Percentiles rank a stretch among this genome's conserved stretches.
phyloP scores from a whole-genome alignment of 2,329 filamentous ascomycete genomes.

The Neonectria hederae region DNA sequence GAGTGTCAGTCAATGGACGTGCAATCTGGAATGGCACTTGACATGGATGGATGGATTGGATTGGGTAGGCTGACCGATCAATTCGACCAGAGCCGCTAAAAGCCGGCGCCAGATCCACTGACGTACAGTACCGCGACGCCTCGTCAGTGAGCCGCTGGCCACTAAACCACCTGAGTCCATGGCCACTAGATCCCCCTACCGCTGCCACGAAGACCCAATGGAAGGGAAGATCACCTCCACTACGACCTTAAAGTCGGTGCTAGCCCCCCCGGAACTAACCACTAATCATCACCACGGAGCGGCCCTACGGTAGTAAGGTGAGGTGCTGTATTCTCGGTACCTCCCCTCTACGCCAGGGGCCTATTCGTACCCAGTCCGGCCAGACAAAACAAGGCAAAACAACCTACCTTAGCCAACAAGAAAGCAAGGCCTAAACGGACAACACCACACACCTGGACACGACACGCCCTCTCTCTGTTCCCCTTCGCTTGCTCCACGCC shows the following conservation, averaged over 20 bases:
- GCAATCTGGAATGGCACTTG: background rate
- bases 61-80: background rate
- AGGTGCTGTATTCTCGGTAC: background rate
- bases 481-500: constrained; percentile 13
- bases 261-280: too few species aligned
- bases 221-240: background rate
- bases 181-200: too few species aligned
- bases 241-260: too few species aligned
- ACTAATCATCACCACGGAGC: background rate
- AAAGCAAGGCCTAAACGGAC: background rate
- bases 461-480: background rate
- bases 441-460: background rate
- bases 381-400: background rate
- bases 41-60: background rate
- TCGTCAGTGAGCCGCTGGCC: background rate
- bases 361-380: too few species aligned
- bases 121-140: background rate
- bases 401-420: background rate
- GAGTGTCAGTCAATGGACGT: background rate
- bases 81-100: background rate
- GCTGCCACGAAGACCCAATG: too few species aligned
- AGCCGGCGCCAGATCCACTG: background rate
- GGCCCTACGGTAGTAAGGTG: background rate
- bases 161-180: background rate
- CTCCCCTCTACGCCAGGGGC: background rate